phyloP scores from a whole-genome alignment of 768 basidiomycete genomes.

The Lanmaoa pseudosensibilis region DNA sequence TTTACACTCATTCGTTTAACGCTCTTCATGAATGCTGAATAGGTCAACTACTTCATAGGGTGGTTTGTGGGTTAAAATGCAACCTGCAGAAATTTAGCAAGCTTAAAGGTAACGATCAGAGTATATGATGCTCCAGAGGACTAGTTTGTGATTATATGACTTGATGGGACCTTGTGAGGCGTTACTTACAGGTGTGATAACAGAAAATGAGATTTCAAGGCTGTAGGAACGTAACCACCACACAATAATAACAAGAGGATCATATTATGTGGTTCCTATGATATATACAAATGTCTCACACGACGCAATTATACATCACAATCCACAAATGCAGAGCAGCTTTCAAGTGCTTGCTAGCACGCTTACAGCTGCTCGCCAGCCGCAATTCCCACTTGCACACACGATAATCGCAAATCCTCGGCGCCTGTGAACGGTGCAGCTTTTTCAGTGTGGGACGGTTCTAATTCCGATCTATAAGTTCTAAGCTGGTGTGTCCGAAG shows the following conservation, averaged over 20 bases:
- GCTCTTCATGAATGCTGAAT: neutral
- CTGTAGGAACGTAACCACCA: no score
- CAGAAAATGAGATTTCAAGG: neutral
- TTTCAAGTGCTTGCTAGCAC: neutral
- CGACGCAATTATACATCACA: neutral
- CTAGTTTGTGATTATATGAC: neutral
- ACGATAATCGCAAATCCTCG: neutral
- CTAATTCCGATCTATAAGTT: neutral
- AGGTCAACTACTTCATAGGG: conserved; percentile 30
- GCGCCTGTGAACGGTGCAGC: no score
- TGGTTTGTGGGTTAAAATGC: conserved; percentile 49
- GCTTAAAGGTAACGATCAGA: neutral
- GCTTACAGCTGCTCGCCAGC: no score
- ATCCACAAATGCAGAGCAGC: neutral
- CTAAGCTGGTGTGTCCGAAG: neutral
- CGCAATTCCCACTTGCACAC: neutral
- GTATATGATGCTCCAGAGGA: neutral
- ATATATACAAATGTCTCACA: neutral
- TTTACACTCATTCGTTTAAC: no score
- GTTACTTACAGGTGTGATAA: neutral
- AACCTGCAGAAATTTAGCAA: conserved; percentile 22
- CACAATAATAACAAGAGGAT: neutral
- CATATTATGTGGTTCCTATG: neutral
- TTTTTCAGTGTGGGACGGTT: neutral
- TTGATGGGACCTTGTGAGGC: neutral